Evolutionary conservation across 192 early-diverging fungal genomes (phyloP).

Genomic region (Gigaspora rosea): DNA sequence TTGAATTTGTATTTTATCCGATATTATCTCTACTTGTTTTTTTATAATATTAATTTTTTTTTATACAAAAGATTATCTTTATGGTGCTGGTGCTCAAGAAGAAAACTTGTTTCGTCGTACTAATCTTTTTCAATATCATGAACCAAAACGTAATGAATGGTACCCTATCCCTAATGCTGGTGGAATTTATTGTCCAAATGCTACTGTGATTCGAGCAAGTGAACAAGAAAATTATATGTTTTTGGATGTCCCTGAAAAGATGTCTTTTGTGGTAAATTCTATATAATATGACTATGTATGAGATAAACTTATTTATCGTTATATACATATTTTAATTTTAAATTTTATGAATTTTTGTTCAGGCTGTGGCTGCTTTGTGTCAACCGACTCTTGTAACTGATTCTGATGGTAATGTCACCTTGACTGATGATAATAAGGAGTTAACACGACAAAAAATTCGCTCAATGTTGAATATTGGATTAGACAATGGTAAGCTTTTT

Average conservation of each 20-base stretch:
- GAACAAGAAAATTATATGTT: conserved; percentile 37
- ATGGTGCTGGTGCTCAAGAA: conserved; percentile 45
- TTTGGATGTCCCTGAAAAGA: conserved; percentile 43
- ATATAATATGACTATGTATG: not conserved
- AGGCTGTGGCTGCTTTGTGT: conserved; percentile 44
- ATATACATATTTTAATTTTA: not conserved
- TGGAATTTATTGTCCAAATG: conserved; percentile 49
- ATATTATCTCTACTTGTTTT: too few relatives aligned
- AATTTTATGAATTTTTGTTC: not conserved
- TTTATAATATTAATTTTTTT: too few relatives aligned
- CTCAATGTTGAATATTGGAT: conserved; percentile 45
- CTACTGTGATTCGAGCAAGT: conserved; percentile 42
- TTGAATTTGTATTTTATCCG: too few relatives aligned
- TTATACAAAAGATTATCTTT: conserved; percentile 34
- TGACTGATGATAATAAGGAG: conserved; percentile 39
- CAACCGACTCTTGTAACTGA: conserved; percentile 34
- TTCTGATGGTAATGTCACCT: conserved; percentile 36
- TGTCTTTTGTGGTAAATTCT: conserved; percentile 45
- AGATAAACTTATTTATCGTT: not conserved
- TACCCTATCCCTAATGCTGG: conserved; percentile 44
- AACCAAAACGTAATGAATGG: conserved; percentile 39
- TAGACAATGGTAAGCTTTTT: conserved; percentile 42
- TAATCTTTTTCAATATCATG: conserved; percentile 47
- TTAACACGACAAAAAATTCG: conserved; percentile 48
- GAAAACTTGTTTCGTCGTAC: conserved; percentile 47